Evolutionary conservation across 169 alveolate genomes (phyloP), one percentile per base, ranked within the genome.

Genomic region (Condylostoma magnum): DNA sequence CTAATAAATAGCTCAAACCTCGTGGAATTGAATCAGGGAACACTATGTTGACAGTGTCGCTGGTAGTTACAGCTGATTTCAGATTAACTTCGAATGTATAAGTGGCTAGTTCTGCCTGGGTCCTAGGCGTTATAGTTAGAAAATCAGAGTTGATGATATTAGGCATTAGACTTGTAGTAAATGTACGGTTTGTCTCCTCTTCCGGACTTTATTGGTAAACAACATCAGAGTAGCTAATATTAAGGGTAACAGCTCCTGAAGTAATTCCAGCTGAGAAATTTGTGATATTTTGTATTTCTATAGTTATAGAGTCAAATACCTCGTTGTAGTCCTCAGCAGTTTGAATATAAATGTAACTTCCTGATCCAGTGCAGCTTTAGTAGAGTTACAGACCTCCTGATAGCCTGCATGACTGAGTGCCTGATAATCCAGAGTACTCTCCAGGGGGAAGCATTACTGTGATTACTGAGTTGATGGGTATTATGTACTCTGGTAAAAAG

Each of bases 151-250:
- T 6, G 6, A 60, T n/a, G 8, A n/a, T 8, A 2, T 27, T 38
- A 8, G 71, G 71, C 33, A 10, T n/a, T 10, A 12, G 46, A 2
- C 52, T 55, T 15, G 37, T 60, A 1, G 71, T 60, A 0, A 60
- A 31, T 60, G 36, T 60, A 3, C 71, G 12, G 28, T 60, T 33
- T n/a, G 15, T 10, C 43, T 60, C 71, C 18, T 31, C 43, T 12
- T 36, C 56, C 15, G 71, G 71, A 10, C 41, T 18, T n/a, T 30
- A 10, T 10, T 60, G 34, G 0, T 38, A 22, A 8, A 41, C 20
- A 27, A 60, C 71, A 20, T 55, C 71, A 8, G 71, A 8, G 10
- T 33, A n/a, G 18, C 28, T 38, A 60, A 60, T 60, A 22, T 60
- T 38, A 38, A 60, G 56, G 12, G 36, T 55, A 36, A 60, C 31